Conservation (phyloP, 495 filamentous ascomycete genomes). For the Cairneyella variabilis region DNA sequence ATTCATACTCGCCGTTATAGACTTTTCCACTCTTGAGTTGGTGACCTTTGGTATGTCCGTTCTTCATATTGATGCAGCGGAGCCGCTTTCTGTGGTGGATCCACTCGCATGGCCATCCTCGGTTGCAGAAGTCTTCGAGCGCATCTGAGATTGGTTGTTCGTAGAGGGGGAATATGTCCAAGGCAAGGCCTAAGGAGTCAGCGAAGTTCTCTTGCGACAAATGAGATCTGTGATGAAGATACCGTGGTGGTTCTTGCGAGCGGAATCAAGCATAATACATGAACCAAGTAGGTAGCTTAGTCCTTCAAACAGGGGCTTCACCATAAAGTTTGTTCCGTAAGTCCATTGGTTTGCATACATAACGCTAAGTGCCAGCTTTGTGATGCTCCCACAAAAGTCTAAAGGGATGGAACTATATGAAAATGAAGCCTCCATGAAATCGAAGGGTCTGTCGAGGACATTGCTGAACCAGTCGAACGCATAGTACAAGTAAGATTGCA, state of each 20-base stretch:
- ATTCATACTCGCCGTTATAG: conserved; percentile 44
- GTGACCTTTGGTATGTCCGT: conserved; percentile 47
- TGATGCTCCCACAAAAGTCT: conserved; percentile 33
- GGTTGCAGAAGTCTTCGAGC: conserved; percentile 44
- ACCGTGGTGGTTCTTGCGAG: conserved; percentile 40
- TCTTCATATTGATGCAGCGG: conserved; percentile 40
- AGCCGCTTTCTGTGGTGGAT: conserved; percentile 28
- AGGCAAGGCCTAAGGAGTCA: conserved; percentile 16
- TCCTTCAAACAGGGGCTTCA: not conserved
- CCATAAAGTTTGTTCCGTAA: not conserved
- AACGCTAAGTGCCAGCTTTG: conserved; percentile 26
- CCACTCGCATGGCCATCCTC: conserved; percentile 46
- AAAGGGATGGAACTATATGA: conserved; percentile 33
- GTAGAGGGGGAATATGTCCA: conserved; percentile 28
- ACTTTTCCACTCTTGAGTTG: conserved; percentile 43
- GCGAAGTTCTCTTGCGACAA: conserved; percentile 7
- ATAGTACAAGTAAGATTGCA: conserved; percentile 31
- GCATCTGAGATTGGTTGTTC: conserved; percentile 43
- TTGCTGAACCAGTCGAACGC: conserved; percentile 36
- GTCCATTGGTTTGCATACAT: not conserved
- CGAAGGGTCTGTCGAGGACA: conserved; percentile 32
- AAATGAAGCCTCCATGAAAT: conserved; percentile 38
- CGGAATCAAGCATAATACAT: conserved; percentile 50
- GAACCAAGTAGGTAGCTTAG: conserved; percentile 47
- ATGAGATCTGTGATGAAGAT: not conserved